A percentile compares a stretch with the other conserved stretches of the same genome.
Conservation (phyloP, 73 alveolate species). For the Paramecium primaurelia region DNA sequence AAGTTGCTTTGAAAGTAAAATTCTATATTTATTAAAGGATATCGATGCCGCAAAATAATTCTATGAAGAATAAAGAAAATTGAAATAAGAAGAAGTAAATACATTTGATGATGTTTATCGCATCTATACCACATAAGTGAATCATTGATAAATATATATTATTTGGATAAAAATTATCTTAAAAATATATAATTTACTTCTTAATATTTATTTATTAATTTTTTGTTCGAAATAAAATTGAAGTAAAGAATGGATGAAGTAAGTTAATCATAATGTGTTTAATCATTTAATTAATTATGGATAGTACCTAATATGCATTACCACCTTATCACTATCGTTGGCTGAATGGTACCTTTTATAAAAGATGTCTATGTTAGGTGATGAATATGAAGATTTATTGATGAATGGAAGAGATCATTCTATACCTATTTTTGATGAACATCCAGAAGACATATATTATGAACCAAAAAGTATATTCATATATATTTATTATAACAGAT, state of each 20-base stretch:
- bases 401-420: background rate
- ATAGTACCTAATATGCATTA: background rate
- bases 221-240: background rate
- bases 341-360: background rate
- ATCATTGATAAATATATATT: background rate
- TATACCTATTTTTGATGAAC: background rate
- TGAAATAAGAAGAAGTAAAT: slow-evolving; percentile 8
- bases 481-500: background rate
- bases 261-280: background rate
- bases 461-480: background rate
- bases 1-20: background rate
- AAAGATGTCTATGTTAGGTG: background rate
- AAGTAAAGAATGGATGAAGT: background rate
- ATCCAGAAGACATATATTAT: background rate
- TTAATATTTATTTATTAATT: background rate
- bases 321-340: background rate
- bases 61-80: slow-evolving; percentile 5
- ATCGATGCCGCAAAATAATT: slow-evolving; percentile 37
- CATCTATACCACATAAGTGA: slow-evolving; percentile 3
- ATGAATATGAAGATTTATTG: background rate
- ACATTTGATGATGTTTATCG: slow-evolving; percentile 49
- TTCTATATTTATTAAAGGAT: background rate
- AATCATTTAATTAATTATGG: background rate
- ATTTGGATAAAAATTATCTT: background rate
- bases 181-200: background rate